Conservation (phyloP, 176 grass and related monocot species). For the Carex scoparia region DNA sequence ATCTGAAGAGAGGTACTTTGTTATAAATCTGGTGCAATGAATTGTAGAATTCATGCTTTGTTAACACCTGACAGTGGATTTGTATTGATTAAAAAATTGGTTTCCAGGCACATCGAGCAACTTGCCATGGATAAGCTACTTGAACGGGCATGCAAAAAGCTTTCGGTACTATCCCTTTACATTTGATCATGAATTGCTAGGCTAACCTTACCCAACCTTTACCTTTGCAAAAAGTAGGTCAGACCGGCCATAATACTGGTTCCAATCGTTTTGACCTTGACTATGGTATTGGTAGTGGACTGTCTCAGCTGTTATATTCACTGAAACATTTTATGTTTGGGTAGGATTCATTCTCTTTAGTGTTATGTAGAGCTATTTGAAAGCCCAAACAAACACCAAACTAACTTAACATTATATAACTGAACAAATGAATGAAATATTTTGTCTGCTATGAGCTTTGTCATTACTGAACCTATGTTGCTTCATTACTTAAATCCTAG, state of each 20-base stretch:
- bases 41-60: slow-evolving; percentile 13
- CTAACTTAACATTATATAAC: background rate
- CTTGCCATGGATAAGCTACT: slow-evolving; percentile 76
- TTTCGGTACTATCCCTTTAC: slow-evolving; percentile 45
- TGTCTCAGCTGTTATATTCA: background rate
- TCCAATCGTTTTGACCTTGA: background rate
- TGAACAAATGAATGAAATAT: background rate
- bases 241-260: background rate
- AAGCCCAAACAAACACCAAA: background rate
- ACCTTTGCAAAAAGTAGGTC: background rate
- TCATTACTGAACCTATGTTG: background rate
- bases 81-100: slow-evolving; percentile 24
- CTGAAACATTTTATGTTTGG: background rate
- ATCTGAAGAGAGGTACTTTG: slow-evolving; percentile 62
- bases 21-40: slow-evolving; percentile 10
- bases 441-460: background rate
- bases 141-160: slow-evolving; percentile 61
- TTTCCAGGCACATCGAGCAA: slow-evolving; percentile 63
- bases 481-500: background rate
- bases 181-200: background rate
- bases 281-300: background rate
- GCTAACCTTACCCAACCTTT: background rate
- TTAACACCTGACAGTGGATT: background rate
- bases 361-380: background rate
- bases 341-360: background rate